Percentiles rank a stretch among this genome's conserved stretches.
These are phyloP conservation scores for Telfairia occidentalis DNA, from an alignment of 331 rosid species.

Conservation along the genomic window DNA sequence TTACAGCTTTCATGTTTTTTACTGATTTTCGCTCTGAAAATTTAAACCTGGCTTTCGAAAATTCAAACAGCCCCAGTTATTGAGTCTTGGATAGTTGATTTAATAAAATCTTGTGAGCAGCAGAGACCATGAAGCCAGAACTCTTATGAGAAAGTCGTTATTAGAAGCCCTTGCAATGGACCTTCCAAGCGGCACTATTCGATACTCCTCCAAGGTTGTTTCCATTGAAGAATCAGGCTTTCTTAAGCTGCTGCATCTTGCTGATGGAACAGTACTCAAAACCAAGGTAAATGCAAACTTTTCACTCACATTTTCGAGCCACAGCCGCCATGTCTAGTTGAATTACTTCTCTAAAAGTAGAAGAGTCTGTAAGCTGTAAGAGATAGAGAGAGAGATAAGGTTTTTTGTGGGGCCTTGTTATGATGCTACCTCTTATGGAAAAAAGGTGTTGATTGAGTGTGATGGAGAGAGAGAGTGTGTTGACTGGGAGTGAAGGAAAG, in stretches of 20 bases:
- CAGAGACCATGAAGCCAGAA: slow-evolving; percentile 32
- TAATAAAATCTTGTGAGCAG: not conserved
- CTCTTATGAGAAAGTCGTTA: slow-evolving; percentile 29
- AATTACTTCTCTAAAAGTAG: not conserved
- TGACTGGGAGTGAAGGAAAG: not conserved
- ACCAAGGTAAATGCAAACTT: slow-evolving; percentile 38
- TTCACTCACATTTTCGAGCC: not conserved
- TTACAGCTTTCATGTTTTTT: too few species aligned
- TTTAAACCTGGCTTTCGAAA: too few species aligned
- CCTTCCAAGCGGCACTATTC: slow-evolving; percentile 36
- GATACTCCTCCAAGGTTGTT: slow-evolving; percentile 39
- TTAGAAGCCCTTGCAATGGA: slow-evolving; percentile 41
- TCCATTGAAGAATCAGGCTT: slow-evolving; percentile 36
- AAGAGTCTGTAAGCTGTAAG: not conserved
- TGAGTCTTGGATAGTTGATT: not conserved
- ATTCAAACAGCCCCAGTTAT: too few species aligned
- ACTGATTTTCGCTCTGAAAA: too few species aligned
- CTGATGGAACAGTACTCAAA: slow-evolving; percentile 45
- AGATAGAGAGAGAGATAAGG: not conserved
- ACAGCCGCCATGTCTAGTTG: not conserved
- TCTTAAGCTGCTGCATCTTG: slow-evolving; percentile 43
- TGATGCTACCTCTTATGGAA: not conserved
- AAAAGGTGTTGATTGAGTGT: not conserved
- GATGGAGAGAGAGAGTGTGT: not conserved
- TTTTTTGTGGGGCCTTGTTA: not conserved